A percentile compares a stretch with the other conserved stretches of the same genome.
These are phyloP conservation scores for Pythium rhizo-oryzae DNA, from an alignment of 352 stramenopile species.

Conservation along the genomic window DNA sequence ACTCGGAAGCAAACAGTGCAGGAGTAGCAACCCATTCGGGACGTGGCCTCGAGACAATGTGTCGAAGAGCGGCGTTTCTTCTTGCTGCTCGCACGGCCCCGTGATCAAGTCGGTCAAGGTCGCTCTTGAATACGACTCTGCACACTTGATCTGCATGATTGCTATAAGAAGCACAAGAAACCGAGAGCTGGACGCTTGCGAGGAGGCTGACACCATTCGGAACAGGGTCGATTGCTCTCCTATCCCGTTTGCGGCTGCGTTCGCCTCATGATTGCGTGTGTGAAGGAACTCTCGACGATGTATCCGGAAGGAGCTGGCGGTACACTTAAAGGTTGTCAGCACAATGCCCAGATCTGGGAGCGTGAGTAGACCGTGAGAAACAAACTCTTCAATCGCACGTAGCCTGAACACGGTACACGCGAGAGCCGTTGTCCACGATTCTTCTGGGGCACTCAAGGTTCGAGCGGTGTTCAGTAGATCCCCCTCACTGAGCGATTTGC, in stretches of 20 bases:
- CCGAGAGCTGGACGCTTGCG: conserved; percentile 5
- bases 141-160: conserved; percentile 2
- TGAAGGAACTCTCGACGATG: background rate
- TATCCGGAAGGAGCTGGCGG: background rate
- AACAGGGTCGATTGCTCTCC: background rate
- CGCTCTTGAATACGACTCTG: background rate
- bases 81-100: background rate
- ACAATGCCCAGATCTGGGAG: background rate
- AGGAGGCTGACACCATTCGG: background rate
- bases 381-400: conserved; percentile 9
- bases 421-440: background rate
- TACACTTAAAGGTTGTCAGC: background rate
- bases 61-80: background rate
- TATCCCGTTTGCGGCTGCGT: background rate
- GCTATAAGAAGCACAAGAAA: conserved; percentile 6
- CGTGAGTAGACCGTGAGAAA: background rate
- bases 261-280: background rate
- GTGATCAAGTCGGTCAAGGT: background rate
- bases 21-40: conserved; percentile 17
- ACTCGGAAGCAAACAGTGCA: conserved; percentile 8
- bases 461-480: background rate
- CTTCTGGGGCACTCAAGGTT: background rate
- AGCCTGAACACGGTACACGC: background rate
- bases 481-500: background rate
- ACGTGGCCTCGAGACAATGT: background rate